Percentiles rank a stretch among this genome's conserved stretches.
These are phyloP conservation scores for Phialophora chinensis DNA, from an alignment of 2,329 filamentous ascomycete genomes.

Conservation along the genomic window DNA sequence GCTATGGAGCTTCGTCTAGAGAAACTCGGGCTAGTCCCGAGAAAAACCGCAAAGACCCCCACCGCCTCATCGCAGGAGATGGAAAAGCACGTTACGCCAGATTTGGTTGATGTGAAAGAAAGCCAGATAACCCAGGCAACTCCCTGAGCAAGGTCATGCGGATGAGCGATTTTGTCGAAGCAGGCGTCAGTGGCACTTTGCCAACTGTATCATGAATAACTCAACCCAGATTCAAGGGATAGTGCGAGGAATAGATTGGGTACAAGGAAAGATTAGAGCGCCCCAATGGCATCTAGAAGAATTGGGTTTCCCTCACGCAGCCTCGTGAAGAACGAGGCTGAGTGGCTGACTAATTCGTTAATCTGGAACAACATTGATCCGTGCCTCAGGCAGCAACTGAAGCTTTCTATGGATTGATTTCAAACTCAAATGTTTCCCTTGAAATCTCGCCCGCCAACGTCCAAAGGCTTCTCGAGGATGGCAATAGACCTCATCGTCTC, in stretches of 20 bases:
- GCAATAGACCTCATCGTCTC: background rate
- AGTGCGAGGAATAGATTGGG: background rate
- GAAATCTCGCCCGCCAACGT: background rate
- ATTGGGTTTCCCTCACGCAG: background rate
- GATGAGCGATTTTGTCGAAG: background rate
- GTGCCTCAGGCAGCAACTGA: slow-evolving; percentile 9
- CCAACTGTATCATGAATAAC: background rate
- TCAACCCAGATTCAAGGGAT: background rate
- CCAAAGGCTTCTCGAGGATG: background rate
- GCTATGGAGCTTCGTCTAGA: slow-evolving; percentile 71
- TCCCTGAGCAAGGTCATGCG: background rate
- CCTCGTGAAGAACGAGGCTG: background rate
- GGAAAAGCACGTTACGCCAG: background rate
- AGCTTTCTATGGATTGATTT: background rate
- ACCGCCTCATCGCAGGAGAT: background rate
- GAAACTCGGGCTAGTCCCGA: slow-evolving; percentile 37
- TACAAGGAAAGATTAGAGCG: background rate
- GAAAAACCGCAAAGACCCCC: background rate
- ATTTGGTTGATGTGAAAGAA: background rate
- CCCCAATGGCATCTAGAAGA: background rate
- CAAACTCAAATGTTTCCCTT: background rate
- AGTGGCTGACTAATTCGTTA: background rate
- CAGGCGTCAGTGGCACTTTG: background rate
- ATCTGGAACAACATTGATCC: background rate
- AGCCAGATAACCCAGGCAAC: background rate